These are phyloP conservation scores for Piromyces finnis DNA, from an alignment of 192 early-diverging fungal genomes.

Conservation along the genomic window DNA sequence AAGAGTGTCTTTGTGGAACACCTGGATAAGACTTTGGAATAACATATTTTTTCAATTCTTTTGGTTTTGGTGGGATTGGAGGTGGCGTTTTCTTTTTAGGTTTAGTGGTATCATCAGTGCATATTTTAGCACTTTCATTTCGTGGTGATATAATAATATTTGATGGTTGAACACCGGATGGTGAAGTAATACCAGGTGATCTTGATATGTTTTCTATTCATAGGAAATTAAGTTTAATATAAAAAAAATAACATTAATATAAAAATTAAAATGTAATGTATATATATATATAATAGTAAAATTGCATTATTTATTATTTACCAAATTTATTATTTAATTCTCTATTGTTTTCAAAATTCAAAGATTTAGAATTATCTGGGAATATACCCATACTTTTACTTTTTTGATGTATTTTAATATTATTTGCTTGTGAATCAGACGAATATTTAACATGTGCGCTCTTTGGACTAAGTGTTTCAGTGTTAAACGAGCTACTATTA, in stretches of 20 bases:
- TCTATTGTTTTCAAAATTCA: not conserved
- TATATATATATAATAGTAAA: too few species aligned
- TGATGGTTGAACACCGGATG: not conserved
- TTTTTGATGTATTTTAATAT: not conserved
- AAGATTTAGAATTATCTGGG: not conserved
- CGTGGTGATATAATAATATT: not conserved
- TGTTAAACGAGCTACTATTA: not conserved
- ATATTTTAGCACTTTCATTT: not conserved
- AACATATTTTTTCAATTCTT: not conserved
- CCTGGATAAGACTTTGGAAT: not conserved
- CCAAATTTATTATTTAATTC: not conserved
- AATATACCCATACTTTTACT: not conserved
- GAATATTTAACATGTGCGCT: not conserved
- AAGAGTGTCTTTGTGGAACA: not conserved
- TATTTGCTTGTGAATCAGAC: not conserved
- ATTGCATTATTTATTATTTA: too few species aligned
- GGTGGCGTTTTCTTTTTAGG: not conserved
- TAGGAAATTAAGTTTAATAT: too few species aligned
- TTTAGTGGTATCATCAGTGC: not conserved
- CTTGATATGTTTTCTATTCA: not conserved
- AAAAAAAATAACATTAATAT: too few species aligned
- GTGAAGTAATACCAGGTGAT: not conserved
- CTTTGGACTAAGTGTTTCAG: not conserved
- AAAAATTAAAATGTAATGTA: too few species aligned
- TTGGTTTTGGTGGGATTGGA: not conserved